These are phyloP conservation scores for Moringa oleifera DNA, from an alignment of 345 rosid species.

Conservation along the genomic window DNA sequence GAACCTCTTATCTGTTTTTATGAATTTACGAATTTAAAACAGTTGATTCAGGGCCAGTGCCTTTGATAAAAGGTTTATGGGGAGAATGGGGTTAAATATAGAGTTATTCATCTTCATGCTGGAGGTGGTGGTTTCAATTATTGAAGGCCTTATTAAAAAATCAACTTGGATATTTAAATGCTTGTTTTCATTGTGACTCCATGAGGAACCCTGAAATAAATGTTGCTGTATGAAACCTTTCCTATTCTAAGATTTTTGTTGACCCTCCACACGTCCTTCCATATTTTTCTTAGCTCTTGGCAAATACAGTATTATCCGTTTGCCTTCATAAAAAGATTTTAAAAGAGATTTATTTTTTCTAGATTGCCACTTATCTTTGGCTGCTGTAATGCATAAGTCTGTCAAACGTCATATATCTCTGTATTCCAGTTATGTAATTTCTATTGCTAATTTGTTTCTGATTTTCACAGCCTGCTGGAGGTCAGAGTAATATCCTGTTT, in stretches of 20 bases:
- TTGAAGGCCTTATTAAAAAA: background rate
- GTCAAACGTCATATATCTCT: background rate
- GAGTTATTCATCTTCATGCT: background rate
- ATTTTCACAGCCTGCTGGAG: conserved; percentile 62
- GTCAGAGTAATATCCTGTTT: conserved; percentile 62
- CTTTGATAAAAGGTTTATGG: background rate
- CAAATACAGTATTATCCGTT: no score
- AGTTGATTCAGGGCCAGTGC: background rate
- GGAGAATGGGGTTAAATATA: background rate
- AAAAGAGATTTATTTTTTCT: no score
- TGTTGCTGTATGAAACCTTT: background rate
- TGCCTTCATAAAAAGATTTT: no score
- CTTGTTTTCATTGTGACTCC: background rate
- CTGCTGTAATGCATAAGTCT: background rate
- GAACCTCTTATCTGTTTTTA: no score
- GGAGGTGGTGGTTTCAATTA: background rate
- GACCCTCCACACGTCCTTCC: no score
- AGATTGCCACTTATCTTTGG: background rate
- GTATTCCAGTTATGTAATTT: background rate
- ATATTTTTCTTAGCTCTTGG: no score
- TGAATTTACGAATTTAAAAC: background rate
- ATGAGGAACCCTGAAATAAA: background rate
- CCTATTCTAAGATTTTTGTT: no score
- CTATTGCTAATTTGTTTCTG: background rate
- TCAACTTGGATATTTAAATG: background rate